These are phyloP conservation scores for Phragmites australis DNA, from an alignment of 176 grass and related monocot species.

Conservation along the genomic window DNA sequence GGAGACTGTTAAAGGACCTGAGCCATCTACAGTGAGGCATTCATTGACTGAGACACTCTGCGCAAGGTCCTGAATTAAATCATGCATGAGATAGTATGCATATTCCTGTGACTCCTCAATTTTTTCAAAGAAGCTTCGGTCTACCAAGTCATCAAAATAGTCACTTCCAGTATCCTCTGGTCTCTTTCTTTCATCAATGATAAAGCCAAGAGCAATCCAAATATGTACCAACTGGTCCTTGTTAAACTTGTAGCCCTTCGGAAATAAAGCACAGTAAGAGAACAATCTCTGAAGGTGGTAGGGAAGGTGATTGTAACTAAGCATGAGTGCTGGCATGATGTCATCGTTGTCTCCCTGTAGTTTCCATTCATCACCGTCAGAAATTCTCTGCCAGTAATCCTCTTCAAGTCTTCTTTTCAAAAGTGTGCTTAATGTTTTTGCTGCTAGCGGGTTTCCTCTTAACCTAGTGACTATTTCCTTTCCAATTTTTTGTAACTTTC, in stretches of 20 bases:
- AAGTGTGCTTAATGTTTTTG: slow-evolving; percentile 51
- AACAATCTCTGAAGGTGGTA: slow-evolving; percentile 41
- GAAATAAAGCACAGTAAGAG: slow-evolving; percentile 52
- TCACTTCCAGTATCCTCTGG: slow-evolving; percentile 30
- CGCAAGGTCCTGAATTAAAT: slow-evolving; percentile 54
- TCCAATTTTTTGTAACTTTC: slow-evolving; percentile 36
- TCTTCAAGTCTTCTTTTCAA: slow-evolving; percentile 21
- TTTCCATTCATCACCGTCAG: slow-evolving; percentile 43
- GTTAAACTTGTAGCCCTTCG: slow-evolving; percentile 50
- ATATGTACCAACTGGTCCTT: slow-evolving; percentile 39
- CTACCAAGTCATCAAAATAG: slow-evolving; percentile 36
- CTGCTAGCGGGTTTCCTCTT: slow-evolving; percentile 54
- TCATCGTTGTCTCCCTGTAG: neutral
- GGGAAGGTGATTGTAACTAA: slow-evolving; percentile 49
- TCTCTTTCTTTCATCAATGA: neutral
- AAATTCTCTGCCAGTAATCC: slow-evolving; percentile 36
- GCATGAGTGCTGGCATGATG: slow-evolving; percentile 48
- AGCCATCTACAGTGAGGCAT: slow-evolving; percentile 10
- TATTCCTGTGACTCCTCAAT: neutral
- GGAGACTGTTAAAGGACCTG: neutral
- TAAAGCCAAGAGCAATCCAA: slow-evolving; percentile 53
- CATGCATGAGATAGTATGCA: slow-evolving; percentile 44
- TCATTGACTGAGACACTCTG: slow-evolving; percentile 10
- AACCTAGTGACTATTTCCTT: slow-evolving; percentile 41
- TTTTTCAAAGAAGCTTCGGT: slow-evolving; percentile 47